These are phyloP conservation scores for Chlamydomonas sp. DNA, from an alignment of 139 green algal genomes.

Conservation along the genomic window DNA sequence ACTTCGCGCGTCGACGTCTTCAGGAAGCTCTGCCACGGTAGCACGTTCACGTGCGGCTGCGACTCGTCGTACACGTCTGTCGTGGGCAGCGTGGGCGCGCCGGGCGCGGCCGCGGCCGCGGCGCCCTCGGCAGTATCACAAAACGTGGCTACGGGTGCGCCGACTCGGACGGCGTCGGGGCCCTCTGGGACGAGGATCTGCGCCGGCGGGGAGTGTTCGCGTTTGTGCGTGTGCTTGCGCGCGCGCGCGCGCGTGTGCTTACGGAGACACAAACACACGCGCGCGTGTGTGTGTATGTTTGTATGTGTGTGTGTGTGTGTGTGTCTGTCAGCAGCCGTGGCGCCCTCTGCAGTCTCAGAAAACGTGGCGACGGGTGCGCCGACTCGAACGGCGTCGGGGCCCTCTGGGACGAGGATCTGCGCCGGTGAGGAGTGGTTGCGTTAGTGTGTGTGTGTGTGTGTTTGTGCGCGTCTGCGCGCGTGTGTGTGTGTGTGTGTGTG, in stretches of 20 bases:
- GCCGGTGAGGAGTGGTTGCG: too few relatives aligned
- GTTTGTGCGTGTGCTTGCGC: too few relatives aligned
- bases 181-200: too few relatives aligned
- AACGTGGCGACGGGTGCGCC: constrained; percentile 8
- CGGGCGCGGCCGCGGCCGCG: not conserved
- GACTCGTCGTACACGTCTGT: constrained; percentile 22
- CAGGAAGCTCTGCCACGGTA: constrained; percentile 23
- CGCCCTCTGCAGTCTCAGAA: constrained; percentile 8
- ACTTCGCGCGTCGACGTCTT: constrained; percentile 5
- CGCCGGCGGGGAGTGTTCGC: too few relatives aligned
- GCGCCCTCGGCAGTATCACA: constrained; percentile 8
- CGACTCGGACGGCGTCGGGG: not conserved
- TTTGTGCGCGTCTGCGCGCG: too few relatives aligned
- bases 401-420: too few relatives aligned
- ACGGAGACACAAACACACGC: too few relatives aligned
- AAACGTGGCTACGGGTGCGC: constrained; percentile 3
- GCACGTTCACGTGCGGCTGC: constrained; percentile 15
- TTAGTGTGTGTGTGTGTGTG: too few relatives aligned
- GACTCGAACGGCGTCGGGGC: not conserved
- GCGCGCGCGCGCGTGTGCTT: too few relatives aligned
- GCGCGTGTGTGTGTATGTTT: too few relatives aligned
- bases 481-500: too few relatives aligned
- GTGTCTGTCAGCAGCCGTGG: not conserved
- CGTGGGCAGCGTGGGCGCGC: not conserved
- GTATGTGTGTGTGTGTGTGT: too few relatives aligned